Evolutionary conservation across 2,329 filamentous ascomycete species (phyloP).

Genomic region (Aureobasidium sp.): DNA sequence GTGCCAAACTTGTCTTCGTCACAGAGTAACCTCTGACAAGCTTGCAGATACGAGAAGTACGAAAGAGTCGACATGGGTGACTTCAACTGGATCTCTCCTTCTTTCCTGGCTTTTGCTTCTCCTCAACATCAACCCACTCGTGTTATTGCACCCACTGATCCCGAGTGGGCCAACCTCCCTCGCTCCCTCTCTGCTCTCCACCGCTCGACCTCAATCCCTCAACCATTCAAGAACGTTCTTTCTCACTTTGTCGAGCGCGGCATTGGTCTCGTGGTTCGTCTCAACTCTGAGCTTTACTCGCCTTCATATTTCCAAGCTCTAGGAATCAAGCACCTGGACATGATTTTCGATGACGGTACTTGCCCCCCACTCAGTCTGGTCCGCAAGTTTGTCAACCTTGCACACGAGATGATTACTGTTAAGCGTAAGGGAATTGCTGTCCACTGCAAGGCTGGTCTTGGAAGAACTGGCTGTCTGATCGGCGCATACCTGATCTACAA

Average conservation of each 20-base stretch:
- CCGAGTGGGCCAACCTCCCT: slow-evolving; percentile 66
- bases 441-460: slow-evolving; percentile 96
- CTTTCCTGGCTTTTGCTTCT: slow-evolving; percentile 94
- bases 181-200: slow-evolving; percentile 66
- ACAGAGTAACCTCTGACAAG: neutral
- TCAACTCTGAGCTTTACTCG: slow-evolving; percentile 94
- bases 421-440: slow-evolving; percentile 92
- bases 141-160: slow-evolving; percentile 62
- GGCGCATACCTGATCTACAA: slow-evolving; percentile 97
- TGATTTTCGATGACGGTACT: slow-evolving; percentile 99
- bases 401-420: slow-evolving; percentile 86
- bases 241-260: slow-evolving; percentile 80
- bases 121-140: slow-evolving; percentile 73
- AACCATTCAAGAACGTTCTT: slow-evolving; percentile 92
- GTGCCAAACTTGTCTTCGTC: slow-evolving; percentile 20
- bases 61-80: slow-evolving; percentile 97
- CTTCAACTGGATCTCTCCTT: slow-evolving; percentile 97
- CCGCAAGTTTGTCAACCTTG: slow-evolving; percentile 86
- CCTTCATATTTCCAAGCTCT: slow-evolving; percentile 95
- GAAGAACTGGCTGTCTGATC: slow-evolving; percentile 90
- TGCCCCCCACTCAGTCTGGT: slow-evolving; percentile 86
- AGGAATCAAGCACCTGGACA: slow-evolving; percentile 91
- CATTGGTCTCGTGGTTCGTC: slow-evolving; percentile 84
- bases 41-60: slow-evolving; percentile 69
- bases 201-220: slow-evolving; percentile 56